Conservation (phyloP, 2,329 filamentous ascomycete genomes). For the Ascochyta fabae region DNA sequence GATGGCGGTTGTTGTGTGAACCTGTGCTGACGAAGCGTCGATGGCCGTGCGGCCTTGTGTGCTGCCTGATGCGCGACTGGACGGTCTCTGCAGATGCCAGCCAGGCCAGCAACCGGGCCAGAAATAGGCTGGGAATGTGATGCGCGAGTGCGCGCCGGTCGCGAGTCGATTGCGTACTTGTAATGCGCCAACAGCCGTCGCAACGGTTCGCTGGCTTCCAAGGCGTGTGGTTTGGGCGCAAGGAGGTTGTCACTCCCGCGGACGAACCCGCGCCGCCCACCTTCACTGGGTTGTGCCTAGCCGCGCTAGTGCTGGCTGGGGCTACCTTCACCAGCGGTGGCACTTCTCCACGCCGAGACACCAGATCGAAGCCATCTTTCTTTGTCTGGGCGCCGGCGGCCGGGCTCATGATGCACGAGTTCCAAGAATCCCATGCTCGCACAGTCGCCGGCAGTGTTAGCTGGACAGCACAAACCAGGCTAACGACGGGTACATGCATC, state of each 20-base stretch:
- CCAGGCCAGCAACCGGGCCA: not conserved
- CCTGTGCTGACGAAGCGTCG: slow-evolving; percentile 1
- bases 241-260: not conserved
- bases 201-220: not conserved
- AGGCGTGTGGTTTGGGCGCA: not conserved
- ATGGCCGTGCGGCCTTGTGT: slow-evolving; percentile 7
- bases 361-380: not conserved
- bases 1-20: not conserved
- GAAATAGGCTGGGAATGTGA: not conserved
- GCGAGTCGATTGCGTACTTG: not conserved
- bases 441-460: not conserved
- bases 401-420: slow-evolving; percentile 6
- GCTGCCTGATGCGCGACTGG: slow-evolving; percentile 11
- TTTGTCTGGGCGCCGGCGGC: slow-evolving; percentile 1
- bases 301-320: not conserved
- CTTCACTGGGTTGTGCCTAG: not conserved
- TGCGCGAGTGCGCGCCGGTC: not conserved
- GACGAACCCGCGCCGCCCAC: slow-evolving; percentile 3
- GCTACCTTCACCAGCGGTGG: not conserved
- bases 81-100: not conserved
- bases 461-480: slow-evolving; percentile 6
- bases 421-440: slow-evolving; percentile 7
- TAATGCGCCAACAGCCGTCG: not conserved
- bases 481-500: slow-evolving; percentile 16
- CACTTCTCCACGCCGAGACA: slow-evolving; percentile 12